phyloP scores from a whole-genome alignment of 2,329 filamentous ascomycete genomes.

The Scolecobasidium constrictum region DNA sequence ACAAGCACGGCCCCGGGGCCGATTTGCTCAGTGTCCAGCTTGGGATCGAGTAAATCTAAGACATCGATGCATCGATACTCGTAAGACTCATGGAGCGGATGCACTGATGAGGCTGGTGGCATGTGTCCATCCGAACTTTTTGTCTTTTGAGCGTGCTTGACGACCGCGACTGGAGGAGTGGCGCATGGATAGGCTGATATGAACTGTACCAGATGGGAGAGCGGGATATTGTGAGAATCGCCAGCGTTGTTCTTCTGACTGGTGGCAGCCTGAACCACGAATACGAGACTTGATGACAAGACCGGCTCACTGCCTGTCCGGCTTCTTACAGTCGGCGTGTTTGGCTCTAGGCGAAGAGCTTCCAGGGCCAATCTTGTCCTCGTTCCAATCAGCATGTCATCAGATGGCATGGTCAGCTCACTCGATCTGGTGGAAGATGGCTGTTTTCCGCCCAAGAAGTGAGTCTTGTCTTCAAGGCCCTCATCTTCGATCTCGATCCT shows the following conservation, averaged over 20 bases:
- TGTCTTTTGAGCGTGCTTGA: conserved; percentile 10
- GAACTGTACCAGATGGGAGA: conserved; percentile 43
- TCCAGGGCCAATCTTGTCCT: conserved; percentile 19
- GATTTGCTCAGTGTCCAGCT: conserved; percentile 14
- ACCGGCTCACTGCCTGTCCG: no score
- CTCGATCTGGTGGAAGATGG: conserved; percentile 16
- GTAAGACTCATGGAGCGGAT: conserved; percentile 30
- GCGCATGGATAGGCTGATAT: conserved; percentile 44
- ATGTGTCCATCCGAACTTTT: not conserved
- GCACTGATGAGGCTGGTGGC: conserved; percentile 16
- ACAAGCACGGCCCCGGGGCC: conserved; percentile 22
- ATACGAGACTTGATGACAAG: not conserved
- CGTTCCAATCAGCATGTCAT: conserved; percentile 19
- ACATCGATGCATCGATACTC: conserved; percentile 24
- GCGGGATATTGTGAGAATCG: conserved; percentile 13
- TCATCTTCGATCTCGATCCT: conserved; percentile 26
- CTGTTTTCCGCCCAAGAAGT: conserved; percentile 20
- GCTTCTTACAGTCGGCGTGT: no score
- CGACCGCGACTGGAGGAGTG: conserved; percentile 23
- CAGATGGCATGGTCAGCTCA: conserved; percentile 27
- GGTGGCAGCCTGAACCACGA: not conserved
- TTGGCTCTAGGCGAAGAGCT: no score
- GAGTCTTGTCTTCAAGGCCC: conserved; percentile 22
- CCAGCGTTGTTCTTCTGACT: no score
- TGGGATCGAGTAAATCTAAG: conserved; percentile 18